Base-by-base conservation (phyloP, 352 stramenopile species). In the Phytophthora pisi region DNA sequence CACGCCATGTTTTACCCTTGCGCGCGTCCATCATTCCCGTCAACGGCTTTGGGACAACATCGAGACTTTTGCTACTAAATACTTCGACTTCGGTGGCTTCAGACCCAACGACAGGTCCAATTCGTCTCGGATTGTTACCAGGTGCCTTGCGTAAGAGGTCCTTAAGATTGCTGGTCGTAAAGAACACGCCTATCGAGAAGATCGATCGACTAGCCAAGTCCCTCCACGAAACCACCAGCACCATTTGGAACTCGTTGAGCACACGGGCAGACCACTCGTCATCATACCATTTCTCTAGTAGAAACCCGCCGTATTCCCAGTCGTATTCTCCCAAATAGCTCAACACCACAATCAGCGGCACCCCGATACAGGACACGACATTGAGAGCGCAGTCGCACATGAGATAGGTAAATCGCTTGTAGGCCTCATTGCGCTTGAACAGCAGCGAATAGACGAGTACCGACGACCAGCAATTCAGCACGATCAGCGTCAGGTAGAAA, bases 201-300 rank as follows among this genome's bases (percentile, higher is more conserved):
- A 75, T 52, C 0, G 53, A 57, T 13, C 59, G 54, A n/a, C 62
- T 74, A 4, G 49, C 56, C 11, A 78, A 50, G 23, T 78, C 71
- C 9, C 20, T 52, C 59, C 63, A 72, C 4, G 71, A 78, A 31
- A 66, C 47, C 8, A 75, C 66, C 6, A 75, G 18, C 23, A 78
- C 51, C 47, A 75, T 66, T 49, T 72, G 66, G 38, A 78, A 61
- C 40, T 78, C 66, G 58, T 78, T 73, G 11, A 72, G 8, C 4
- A 68, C 64, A 16, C 55, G 57, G 3, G 62, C 70, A 5, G 51
- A 47, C 67, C 71, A 79, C 26, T 51, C 53, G 23, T 74, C 70
- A 40, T 78, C 43, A 20, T 74, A 72, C 70, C 66, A 78, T 0
- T 52, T 34, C 8, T 51, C 31, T 2, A 68, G 5, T 2, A 40